phyloP scores from a whole-genome alignment of 371 early-diverging fungal genomes.

The Aphelidium insulamus region DNA sequence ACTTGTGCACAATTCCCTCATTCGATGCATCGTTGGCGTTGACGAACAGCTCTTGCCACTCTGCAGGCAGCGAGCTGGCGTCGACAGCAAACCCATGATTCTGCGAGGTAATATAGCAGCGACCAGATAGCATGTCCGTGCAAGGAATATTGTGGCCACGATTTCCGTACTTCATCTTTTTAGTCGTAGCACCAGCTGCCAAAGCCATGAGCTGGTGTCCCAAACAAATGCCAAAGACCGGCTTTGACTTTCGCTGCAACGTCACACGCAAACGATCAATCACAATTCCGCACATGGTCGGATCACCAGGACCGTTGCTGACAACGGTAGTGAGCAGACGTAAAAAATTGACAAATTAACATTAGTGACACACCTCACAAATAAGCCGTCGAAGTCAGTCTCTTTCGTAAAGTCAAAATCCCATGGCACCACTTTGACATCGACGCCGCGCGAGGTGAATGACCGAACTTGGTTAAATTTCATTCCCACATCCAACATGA shows the following conservation, averaged over 20 bases:
- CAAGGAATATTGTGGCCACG: slow-evolving; percentile 97
- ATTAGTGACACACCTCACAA: no score
- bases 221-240: slow-evolving; percentile 93
- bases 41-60: slow-evolving; percentile 72
- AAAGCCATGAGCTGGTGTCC: slow-evolving; percentile 88
- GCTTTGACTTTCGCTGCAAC: slow-evolving; percentile 44
- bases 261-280: slow-evolving; percentile 41
- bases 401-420: slow-evolving; percentile 65
- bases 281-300: slow-evolving; percentile 48
- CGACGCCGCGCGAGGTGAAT: slow-evolving; percentile 78
- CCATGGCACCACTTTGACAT: slow-evolving; percentile 85
- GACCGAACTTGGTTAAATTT: slow-evolving; percentile 93
- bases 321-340: slow-evolving; percentile 19
- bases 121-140: slow-evolving; percentile 74
- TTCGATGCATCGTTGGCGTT: slow-evolving; percentile 95
- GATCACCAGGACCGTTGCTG: slow-evolving; percentile 94
- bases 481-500: slow-evolving; percentile 93
- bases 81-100: slow-evolving; percentile 95
- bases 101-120: slow-evolving; percentile 90
- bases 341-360: no score
- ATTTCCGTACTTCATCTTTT: slow-evolving; percentile 93
- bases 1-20: slow-evolving; percentile 81
- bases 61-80: slow-evolving; percentile 41
- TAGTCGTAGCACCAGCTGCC: slow-evolving; percentile 75
- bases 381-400: slow-evolving; percentile 66